These are phyloP conservation scores for Linum tenue DNA, from an alignment of 345 rosid genomes.

Conservation along the genomic window DNA sequence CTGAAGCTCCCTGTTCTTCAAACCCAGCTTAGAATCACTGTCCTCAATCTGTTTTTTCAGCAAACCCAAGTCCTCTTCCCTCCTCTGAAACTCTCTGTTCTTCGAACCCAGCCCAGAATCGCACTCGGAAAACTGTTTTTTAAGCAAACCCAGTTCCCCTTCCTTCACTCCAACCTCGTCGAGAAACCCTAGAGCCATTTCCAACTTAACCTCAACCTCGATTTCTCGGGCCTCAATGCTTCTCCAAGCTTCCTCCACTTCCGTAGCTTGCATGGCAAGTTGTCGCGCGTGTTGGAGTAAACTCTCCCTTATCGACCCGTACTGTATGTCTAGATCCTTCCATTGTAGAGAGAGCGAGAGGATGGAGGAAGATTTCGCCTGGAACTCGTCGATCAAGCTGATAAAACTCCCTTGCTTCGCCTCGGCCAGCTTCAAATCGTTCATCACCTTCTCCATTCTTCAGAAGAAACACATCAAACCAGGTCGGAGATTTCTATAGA, in stretches of 20 bases:
- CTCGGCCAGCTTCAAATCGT: conserved; percentile 8
- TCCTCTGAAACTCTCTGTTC: no score
- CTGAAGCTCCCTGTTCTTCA: background rate
- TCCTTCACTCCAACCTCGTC: conserved; percentile 12
- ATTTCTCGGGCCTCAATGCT: background rate
- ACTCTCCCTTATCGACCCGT: conserved; percentile 3
- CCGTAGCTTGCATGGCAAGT: conserved; percentile 8
- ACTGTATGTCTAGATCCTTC: conserved; percentile 26
- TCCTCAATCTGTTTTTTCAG: conserved; percentile 7
- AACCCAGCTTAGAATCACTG: conserved; percentile 1
- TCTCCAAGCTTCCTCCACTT: background rate
- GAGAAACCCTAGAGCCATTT: background rate
- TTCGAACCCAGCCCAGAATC: background rate
- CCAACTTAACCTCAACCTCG: conserved; percentile 2
- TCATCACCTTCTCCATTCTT: conserved; percentile 9
- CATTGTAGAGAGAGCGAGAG: conserved; percentile 20
- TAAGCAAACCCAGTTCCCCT: conserved; percentile 9
- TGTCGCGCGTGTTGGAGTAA: conserved; percentile 1
- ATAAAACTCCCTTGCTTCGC: conserved; percentile 15
- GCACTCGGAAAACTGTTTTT: conserved; percentile 7
- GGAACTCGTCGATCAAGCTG: conserved; percentile 14
- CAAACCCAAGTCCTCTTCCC: conserved; percentile 1
- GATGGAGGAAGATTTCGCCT: conserved; percentile 20
- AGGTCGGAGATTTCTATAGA: no score
- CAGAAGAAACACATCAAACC: no score